phyloP scores from a whole-genome alignment of 1,139 yeast species.

The Taiozyma sp. region DNA sequence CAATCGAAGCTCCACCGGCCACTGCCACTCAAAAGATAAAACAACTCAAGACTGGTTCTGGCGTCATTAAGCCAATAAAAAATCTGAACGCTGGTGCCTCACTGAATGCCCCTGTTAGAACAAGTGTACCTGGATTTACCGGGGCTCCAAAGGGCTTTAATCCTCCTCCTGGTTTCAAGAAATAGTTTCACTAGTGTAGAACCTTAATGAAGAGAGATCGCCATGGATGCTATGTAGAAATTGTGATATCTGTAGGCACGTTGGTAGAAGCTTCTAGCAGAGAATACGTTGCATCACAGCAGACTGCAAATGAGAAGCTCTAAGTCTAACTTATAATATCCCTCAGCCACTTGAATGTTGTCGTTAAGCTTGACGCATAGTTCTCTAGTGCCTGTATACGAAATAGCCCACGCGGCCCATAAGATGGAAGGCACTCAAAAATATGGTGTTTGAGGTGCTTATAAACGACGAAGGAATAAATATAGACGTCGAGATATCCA shows the following conservation, averaged over 20 bases:
- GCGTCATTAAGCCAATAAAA: conserved; percentile 23
- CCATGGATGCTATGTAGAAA: background rate
- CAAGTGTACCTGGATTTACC: conserved; percentile 21
- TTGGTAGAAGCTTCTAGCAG: no score
- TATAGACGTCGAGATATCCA: no score
- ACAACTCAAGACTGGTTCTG: conserved; percentile 18
- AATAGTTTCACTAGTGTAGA: conserved; percentile 5
- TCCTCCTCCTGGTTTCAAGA: conserved; percentile 40
- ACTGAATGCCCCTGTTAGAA: conserved; percentile 21
- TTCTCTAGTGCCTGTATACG: no score
- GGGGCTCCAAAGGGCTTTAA: conserved; percentile 32
- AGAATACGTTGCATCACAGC: no score
- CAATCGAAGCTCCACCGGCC: conserved; percentile 73
- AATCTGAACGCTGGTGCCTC: conserved; percentile 3
- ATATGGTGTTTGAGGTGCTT: no score
- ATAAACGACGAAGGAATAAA: no score
- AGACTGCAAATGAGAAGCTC: no score
- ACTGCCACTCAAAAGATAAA: conserved; percentile 14
- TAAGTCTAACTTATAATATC: no score
- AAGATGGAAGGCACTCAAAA: no score
- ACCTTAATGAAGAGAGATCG: background rate
- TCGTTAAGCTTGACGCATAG: no score
- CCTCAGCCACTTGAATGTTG: no score
- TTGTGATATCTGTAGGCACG: background rate
- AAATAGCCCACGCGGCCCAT: no score